Evolutionary conservation across 805 yeast species (phyloP), one percentile per base, ranked within the genome.

Genomic region (Candida vaughaniae): DNA sequence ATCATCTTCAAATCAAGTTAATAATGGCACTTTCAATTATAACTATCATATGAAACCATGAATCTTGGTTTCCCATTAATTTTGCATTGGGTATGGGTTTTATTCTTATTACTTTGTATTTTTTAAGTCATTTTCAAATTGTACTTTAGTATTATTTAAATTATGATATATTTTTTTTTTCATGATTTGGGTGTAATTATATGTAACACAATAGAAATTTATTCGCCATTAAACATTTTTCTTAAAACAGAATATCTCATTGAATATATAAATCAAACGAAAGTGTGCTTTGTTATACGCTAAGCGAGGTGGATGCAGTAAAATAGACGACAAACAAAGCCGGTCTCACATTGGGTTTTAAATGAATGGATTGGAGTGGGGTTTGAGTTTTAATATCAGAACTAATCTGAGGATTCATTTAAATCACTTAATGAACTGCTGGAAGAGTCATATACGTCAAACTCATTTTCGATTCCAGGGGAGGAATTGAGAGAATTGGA

Each of bases 1-100:
- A 49, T 48, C 69, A 15, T 40, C 56, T 6, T 39, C 53, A 15
- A 43, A 45, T 25, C 49, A 47, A 28, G 39, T 43, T 29, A 33
- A 32, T 28, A 40, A 38, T 35, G 32, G 31, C 18, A 46, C 48
- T 25, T 45, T 37, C 29, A 42, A 41, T 30, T 42, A 47, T 38
- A 47, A 45, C 30, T 47, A 45, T 33, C 49, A 45, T 31, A 22
- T 38, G 22, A 45, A 42, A 17, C 34, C 38, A 7, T 39, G 22
- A 31, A n/a, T 22, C 17, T 12, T 6, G 6, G 16, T 9, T 8
- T 28, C n/a, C 15, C 30, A 6, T 28, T 14, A 15, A 12, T 16
- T 16, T 36, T 36, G 35, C 39, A 31, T 36, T 36, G 35, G 30
- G 27, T 31, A 25, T 25, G 31, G 35, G 26, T 29, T 16, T 6